Base-by-base conservation (phyloP, 208 protist genomes). In the Balamuthia mandrillaris region DNA sequence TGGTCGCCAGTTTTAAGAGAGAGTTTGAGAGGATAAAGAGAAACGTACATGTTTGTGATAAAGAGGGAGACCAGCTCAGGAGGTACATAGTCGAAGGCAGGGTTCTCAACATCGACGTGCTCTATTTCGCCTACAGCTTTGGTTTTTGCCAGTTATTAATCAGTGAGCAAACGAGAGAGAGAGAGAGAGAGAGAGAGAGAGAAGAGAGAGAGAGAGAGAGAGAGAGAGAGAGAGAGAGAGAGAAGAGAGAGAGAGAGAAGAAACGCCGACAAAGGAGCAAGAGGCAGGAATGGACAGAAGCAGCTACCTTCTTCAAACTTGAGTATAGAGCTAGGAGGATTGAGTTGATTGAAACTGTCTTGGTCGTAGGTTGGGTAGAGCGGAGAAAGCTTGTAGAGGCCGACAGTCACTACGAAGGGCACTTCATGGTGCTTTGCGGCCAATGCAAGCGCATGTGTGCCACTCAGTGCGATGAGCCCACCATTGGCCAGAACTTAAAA, bases 11-110 rank as follows among this genome's bases (percentile, higher is more conserved):
- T 24, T 14, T 54, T 21, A 54, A 29, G 24, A 70, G 61, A 70
- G 12, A 37, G 5, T 7, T n/a, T n/a, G n/a, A n/a, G n/a, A n/a
- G n/a, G n/a, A n/a, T n/a, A n/a, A n/a, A n/a, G n/a, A n/a, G n/a
- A 29, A 14, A 75, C 56, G 54, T 72, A 94, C 90, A 77, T 91
- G 88, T 99, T 98, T 0, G 96, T 98, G 42, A 98, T 91, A 86
- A 97, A 98, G 2, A 99, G 91, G 6, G 95, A 95, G 60, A 99
- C 92, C 5, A 98, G 91, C 84, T 98, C 96, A 1, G 98, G 97
- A 33, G 97, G 96, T 24, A 99, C 94, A 89, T 99, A 99, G 93
- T 99, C 98, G 74, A 94, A 98, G 35, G 94, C 89, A 7, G 97
- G 96, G 66, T 96, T 96, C 84, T 95, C 88, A 1, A 98, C 94